Percentiles rank a stretch among this genome's conserved stretches.
Conservation (phyloP, 192 early-diverging fungal species). For the Gorgonomyces haynaldii region DNA sequence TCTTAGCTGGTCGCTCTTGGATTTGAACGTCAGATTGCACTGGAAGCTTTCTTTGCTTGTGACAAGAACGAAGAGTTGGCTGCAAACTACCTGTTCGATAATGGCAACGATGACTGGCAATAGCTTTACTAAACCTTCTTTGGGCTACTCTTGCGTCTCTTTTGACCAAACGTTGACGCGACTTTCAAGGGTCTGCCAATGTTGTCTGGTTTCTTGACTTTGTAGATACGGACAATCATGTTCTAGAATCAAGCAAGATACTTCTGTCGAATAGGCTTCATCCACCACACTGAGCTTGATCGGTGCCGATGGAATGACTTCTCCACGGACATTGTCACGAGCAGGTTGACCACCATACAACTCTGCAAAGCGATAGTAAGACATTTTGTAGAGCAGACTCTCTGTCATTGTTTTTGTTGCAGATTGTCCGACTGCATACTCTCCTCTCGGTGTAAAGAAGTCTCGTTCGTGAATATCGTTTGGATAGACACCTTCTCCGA, state of each 20-base stretch:
- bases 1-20: slow-evolving; percentile 68
- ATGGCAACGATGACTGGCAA: slow-evolving; percentile 4
- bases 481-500: slow-evolving; percentile 94
- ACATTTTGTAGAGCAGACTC: slow-evolving; percentile 94
- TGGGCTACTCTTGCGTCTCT: slow-evolving; percentile 4
- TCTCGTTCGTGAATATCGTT: slow-evolving; percentile 78
- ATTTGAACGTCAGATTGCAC: slow-evolving; percentile 67
- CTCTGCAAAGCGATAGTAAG: slow-evolving; percentile 89
- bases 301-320: slow-evolving; percentile 58
- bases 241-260: too few relatives aligned
- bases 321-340: slow-evolving; percentile 74
- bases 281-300: slow-evolving; percentile 80
- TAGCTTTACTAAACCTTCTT: too few relatives aligned
- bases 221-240: slow-evolving; percentile 98
- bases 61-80: slow-evolving; percentile 97
- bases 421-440: slow-evolving; percentile 84
- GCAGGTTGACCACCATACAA: slow-evolving; percentile 64
- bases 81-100: slow-evolving; percentile 89
- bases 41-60: slow-evolving; percentile 93
- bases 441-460: slow-evolving; percentile 81
- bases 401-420: slow-evolving; percentile 84
- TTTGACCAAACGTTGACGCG: slow-evolving; percentile 33
- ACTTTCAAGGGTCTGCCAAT: slow-evolving; percentile 67
- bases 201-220: slow-evolving; percentile 92
- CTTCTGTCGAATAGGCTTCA: slow-evolving; percentile 87